Base-by-base conservation (phyloP, 306 rosid genomes). In the Fragaria vesca region DNA sequence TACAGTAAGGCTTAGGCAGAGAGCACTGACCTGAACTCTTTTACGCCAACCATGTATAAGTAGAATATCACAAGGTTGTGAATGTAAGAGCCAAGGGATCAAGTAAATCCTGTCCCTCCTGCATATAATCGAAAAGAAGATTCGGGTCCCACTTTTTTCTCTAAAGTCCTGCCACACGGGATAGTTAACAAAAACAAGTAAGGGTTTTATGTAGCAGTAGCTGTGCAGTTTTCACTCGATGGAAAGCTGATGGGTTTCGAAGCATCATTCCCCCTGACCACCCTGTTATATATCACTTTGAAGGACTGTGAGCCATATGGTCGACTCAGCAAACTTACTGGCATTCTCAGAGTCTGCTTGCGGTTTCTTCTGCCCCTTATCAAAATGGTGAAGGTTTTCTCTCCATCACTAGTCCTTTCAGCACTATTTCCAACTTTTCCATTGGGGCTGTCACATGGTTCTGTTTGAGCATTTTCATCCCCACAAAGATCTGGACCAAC, bases 291-390 rank as follows among this genome's bases (percentile, higher is more conserved):
- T 73, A 80, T 82, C 78, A 86, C 93, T 87, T 96, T 96, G 85
- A 96, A 96, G 36, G 98, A 91, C 89, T 93, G 96, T 75, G 99
- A 93, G 74, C 97, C 93, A 70, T 96, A 85, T 21, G 99, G 98
- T 70, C 94, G 93, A 79, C 78, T 93, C 62, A 96, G 97, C 87
- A 90, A 90, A 90, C 98, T 91, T 76, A 91, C 88, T 32, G 99
- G 99, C 94, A 96, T 90, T 82, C 98, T 85, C 52, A 93, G 86
- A 72, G 99, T 93, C 84, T 93, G 98, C 85, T 88, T 96, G 57
- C 97, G 89, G 74, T 96, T 93, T 87, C 98, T 90, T 86, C 94
- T 88, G 58, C 99, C 99, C 82, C 99, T 88, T 24, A 91, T 55
- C 89, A 93, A 87, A 84, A 93, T 90, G 86, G 97, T 96, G 84